Conservation (phyloP, 1,284 basidiomycete genomes). For the Cryptococcus wingfieldii region DNA sequence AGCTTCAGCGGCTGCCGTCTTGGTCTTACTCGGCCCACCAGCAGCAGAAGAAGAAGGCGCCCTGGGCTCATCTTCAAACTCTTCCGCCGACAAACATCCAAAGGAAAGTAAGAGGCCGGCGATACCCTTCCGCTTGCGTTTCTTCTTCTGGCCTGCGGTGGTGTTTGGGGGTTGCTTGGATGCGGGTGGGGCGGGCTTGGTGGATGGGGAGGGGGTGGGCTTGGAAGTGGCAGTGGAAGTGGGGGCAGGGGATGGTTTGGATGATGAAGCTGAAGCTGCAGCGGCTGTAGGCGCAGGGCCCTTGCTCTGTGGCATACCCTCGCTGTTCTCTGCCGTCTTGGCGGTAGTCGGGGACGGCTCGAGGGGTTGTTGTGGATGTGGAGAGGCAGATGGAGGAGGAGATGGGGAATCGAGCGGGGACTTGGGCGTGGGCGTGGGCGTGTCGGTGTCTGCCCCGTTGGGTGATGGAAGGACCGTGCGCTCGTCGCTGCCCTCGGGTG, state of each 20-base stretch:
- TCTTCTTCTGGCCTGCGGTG: constrained; percentile 28
- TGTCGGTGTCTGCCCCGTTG: background rate
- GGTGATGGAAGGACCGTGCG: background rate
- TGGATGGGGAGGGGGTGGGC: background rate
- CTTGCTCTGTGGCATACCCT: background rate
- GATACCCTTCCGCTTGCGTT: constrained; percentile 39
- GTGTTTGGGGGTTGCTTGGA: constrained; percentile 1
- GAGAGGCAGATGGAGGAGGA: background rate
- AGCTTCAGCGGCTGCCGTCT: constrained; percentile 5
- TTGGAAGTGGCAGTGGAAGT: constrained; percentile 1
- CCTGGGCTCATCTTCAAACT: constrained; percentile 38
- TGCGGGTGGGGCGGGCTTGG: constrained; percentile 6
- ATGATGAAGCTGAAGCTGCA: background rate
- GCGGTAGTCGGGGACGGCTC: constrained; percentile 3
- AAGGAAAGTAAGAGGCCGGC: constrained; percentile 36
- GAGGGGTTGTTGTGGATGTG: no score
- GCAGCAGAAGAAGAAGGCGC: constrained; percentile 9
- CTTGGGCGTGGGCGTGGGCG: no score
- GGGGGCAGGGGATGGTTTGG: background rate
- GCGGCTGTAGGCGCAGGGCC: background rate
- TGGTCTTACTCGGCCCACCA: constrained; percentile 6
- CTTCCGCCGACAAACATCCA: constrained; percentile 40
- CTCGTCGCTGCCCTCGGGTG: no score
- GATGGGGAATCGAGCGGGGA: background rate
- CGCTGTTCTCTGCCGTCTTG: background rate